phyloP scores from a whole-genome alignment of 2,329 filamentous ascomycete genomes.

The Cordyceps farinosa region DNA sequence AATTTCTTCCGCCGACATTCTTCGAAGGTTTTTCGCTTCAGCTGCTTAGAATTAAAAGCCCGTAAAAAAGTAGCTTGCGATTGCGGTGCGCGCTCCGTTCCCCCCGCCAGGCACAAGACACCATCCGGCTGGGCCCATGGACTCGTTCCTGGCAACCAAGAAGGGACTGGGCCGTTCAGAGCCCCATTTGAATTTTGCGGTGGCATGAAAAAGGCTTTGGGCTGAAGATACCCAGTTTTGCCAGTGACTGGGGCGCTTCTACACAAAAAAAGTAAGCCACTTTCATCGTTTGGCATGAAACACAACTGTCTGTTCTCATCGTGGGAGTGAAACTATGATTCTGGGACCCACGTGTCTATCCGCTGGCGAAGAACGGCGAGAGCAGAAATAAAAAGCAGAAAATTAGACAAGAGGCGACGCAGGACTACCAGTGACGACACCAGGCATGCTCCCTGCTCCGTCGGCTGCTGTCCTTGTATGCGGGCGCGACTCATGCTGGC shows the following conservation, averaged over 20 bases:
- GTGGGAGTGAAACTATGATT: neutral
- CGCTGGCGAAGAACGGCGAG: neutral
- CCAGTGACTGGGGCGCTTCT: neutral
- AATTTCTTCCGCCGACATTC: neutral
- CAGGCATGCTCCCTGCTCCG: neutral
- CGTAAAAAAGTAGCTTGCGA: neutral
- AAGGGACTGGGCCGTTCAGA: neutral
- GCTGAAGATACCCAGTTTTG: neutral
- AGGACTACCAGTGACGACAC: neutral
- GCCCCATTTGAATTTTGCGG: neutral
- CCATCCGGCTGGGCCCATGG: neutral
- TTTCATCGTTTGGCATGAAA: neutral
- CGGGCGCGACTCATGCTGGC: neutral
- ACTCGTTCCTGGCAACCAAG: neutral
- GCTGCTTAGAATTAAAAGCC: neutral
- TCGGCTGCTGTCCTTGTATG: neutral
- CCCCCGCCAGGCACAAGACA: constrained; percentile 2
- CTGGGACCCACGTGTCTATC: constrained; percentile 1
- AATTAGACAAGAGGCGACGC: neutral
- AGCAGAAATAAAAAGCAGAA: neutral
- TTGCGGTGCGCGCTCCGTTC: neutral
- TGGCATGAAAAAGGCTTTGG: neutral
- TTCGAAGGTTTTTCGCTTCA: neutral
- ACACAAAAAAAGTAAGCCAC: neutral
- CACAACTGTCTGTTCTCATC: constrained; percentile 1